Base-by-base conservation (phyloP, 352 stramenopile species). In the Blastocystis sp. region DNA sequence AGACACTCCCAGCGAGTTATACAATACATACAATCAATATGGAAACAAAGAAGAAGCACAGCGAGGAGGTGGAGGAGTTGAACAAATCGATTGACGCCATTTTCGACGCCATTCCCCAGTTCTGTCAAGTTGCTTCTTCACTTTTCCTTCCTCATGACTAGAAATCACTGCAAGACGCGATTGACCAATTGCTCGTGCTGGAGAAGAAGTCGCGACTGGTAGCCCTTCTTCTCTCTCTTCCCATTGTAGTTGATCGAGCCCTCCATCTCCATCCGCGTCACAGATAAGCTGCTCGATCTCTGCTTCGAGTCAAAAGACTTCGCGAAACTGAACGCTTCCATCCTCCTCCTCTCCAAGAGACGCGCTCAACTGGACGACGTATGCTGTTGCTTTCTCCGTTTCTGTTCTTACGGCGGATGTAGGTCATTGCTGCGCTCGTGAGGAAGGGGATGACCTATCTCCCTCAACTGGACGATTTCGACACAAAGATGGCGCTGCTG, bases 171-270 rank as follows among this genome's bases (percentile, higher is more conserved):
- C 76, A 86, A 86, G 76, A 86, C 40, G 76, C 56, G 14, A 74
- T 86, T 59, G 76, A 86, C 48, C 61, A 76, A 28, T 28, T 86
- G 2, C 76, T 86, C 40, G 60, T 86, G 21, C 48, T 86, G 60
- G 76, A 86, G 64, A 86, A 86, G 38, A 81, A 56, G 70, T 40
- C 76, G 41, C 60, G 76, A 40, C 40, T 86, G 23, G 61, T 86
- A 10, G 19, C 19, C 5, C 7, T 41, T 4, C 19, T 79, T 79
- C 4, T 11, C 14, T 19, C n/a, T 62, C 62, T 7, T 19, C n/a
- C 62, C 10, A 61, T 79, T 61, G 69, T 79, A 79, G 69, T 23
- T 79, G 53, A 41, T 86, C n/a, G 76, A 86, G 60, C 76, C 76
- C 10, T 41, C 40, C 19, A 76, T 86, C 9, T 59, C 76, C 9